Conservation (phyloP, 768 basidiomycete species). For the Serendipita sp. region DNA sequence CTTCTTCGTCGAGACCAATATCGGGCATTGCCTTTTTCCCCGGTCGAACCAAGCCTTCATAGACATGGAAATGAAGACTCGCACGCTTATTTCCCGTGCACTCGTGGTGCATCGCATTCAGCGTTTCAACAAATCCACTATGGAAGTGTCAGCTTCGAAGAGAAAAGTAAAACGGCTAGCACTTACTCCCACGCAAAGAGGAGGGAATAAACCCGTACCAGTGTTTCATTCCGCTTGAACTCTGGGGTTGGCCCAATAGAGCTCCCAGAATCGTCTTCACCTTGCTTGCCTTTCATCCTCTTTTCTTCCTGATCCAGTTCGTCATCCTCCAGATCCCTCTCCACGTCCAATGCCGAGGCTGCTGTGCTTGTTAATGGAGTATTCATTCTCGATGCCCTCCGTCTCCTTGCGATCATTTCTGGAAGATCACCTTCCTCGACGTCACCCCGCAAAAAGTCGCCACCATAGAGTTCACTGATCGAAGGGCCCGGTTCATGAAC, state of each 20-base stretch:
- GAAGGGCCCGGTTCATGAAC: slow-evolving; percentile 13
- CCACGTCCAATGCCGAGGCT: not conserved
- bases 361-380: not conserved
- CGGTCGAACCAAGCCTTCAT: slow-evolving; percentile 13
- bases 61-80: slow-evolving; percentile 16
- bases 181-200: slow-evolving; percentile 15
- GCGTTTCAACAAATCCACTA: slow-evolving; percentile 14
- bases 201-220: slow-evolving; percentile 15
- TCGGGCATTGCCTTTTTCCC: slow-evolving; percentile 2
- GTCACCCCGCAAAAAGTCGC: slow-evolving; percentile 10
- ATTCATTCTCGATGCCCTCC: not conserved
- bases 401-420: not conserved
- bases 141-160: not conserved
- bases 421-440: slow-evolving; percentile 7
- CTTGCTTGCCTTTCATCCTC: not conserved
- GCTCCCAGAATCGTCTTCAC: not conserved
- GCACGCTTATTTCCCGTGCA: slow-evolving; percentile 7
- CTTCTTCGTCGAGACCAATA: not conserved
- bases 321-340: slow-evolving; percentile 5
- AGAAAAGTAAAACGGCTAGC: slow-evolving; percentile 6
- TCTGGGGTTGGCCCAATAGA: not conserved
- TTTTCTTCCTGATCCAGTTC: slow-evolving; percentile 8
- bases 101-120: slow-evolving; percentile 11
- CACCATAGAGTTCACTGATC: slow-evolving; percentile 10
- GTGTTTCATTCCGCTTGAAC: not conserved